Evolutionary conservation across 352 stramenopile species (phyloP).

Genomic region (Blastocystis sp.): DNA sequence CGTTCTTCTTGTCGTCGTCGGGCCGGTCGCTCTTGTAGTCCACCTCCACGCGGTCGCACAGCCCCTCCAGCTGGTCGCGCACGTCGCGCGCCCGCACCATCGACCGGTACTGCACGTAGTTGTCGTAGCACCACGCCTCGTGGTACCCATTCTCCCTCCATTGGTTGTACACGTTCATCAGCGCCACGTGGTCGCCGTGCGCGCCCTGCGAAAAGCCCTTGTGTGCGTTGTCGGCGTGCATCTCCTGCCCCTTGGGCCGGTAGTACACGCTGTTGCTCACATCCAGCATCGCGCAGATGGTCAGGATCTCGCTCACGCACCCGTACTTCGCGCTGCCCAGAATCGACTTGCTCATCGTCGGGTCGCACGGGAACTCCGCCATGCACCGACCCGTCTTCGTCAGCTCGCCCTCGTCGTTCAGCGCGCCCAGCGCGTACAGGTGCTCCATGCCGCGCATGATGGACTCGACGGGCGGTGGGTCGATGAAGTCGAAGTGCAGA

Average conservation of each 20-base stretch:
- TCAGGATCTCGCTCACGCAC: constrained; percentile 88
- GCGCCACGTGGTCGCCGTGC: constrained; percentile 89
- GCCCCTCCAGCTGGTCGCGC: constrained; percentile 92
- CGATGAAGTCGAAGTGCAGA: constrained; percentile 99
- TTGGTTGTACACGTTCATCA: constrained; percentile 94
- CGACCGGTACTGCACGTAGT: constrained; percentile 91
- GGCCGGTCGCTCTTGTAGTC: constrained; percentile 72
- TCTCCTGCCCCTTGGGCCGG: constrained; percentile 93
- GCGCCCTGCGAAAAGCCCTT: constrained; percentile 92
- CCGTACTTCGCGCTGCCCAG: constrained; percentile 85
- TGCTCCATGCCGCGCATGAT: constrained; percentile 95
- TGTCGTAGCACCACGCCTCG: constrained; percentile 90
- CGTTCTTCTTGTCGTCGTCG: constrained; percentile 80
- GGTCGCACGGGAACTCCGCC: constrained; percentile 90
- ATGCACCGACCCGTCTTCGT: constrained; percentile 91
- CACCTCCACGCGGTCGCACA: constrained; percentile 98
- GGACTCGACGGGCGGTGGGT: constrained; percentile 93
- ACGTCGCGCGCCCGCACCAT: constrained; percentile 97
- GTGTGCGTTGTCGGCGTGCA: constrained; percentile 95
- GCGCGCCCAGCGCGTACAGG: constrained; percentile 94
- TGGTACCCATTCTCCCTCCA: constrained; percentile 96
- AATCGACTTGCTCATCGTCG: constrained; percentile 89
- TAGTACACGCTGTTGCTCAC: constrained; percentile 98
- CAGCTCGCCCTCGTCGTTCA: constrained; percentile 95
- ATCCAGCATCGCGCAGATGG: constrained; percentile 94